phyloP scores from a whole-genome alignment of 2,329 filamentous ascomycete genomes.

The Aspergillus fructus region DNA sequence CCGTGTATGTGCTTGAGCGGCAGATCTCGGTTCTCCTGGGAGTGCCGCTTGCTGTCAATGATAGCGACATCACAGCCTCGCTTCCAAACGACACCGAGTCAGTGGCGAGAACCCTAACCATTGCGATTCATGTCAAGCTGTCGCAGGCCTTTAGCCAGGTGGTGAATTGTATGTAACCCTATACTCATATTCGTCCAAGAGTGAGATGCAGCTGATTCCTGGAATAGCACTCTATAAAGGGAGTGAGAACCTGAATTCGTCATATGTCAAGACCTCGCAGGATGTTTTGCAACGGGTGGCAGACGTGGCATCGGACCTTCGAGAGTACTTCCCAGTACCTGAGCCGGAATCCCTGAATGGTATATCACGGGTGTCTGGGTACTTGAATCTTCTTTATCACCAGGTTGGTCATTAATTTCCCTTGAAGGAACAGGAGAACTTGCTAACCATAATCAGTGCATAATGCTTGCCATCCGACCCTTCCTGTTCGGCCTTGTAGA shows the following conservation, averaged over 20 bases:
- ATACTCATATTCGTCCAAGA: not conserved
- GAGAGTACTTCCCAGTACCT: conserved; percentile 3
- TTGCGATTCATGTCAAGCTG: conserved; percentile 6
- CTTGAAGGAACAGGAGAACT: too few relatives aligned
- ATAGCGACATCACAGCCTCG: conserved; percentile 2
- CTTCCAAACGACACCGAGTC: not conserved
- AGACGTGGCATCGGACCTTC: conserved; percentile 1
- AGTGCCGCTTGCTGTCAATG: not conserved
- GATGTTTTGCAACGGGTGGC: conserved; percentile 5
- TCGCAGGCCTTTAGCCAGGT: conserved; percentile 1
- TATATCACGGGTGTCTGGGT: conserved; percentile 7
- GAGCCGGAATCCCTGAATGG: not conserved
- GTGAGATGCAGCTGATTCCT: too few relatives aligned
- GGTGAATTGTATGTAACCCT: conserved; percentile 1
- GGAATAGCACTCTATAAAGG: conserved; percentile 2
- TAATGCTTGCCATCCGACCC: conserved; percentile 7
- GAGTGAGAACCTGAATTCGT: not conserved
- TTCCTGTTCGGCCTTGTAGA: conserved; percentile 5
- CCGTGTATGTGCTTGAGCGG: conserved; percentile 6
- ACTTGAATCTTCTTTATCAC: conserved; percentile 6
- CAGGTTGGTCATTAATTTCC: not conserved
- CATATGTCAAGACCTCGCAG: not conserved
- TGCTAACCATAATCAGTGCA: not conserved
- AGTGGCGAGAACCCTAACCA: not conserved
- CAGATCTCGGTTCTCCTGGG: conserved; percentile 5